Conservation (phyloP, 1,139 yeast genomes). For the Pichia terricola region DNA sequence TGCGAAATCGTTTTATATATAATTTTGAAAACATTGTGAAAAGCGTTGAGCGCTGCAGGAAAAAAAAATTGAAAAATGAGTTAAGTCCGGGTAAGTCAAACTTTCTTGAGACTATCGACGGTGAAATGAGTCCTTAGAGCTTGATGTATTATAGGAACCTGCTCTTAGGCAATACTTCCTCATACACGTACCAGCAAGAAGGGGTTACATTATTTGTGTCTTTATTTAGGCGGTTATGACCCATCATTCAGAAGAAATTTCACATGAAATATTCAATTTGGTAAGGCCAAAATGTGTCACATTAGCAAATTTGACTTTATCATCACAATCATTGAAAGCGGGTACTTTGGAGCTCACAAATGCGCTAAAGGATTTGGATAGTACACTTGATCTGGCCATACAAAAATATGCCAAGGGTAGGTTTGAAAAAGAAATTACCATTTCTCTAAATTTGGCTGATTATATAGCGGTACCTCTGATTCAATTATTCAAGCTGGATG, state of each 20-base stretch:
- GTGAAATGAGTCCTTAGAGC: neutral
- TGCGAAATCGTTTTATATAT: too few relatives aligned
- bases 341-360: constrained; percentile 21
- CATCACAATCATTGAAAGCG: constrained; percentile 28
- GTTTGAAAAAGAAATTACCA: neutral
- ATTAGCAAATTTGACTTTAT: constrained; percentile 33
- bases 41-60: too few relatives aligned
- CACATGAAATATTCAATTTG: constrained; percentile 13
- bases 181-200: neutral
- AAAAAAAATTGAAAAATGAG: too few relatives aligned
- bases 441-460: constrained; percentile 42
- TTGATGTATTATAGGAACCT: neutral
- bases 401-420: constrained; percentile 2
- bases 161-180: neutral
- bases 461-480: constrained; percentile 55
- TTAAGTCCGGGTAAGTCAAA: too few relatives aligned
- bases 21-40: too few relatives aligned
- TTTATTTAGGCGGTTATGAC: neutral
- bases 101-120: neutral
- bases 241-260: neutral
- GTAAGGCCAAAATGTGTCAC: constrained; percentile 32
- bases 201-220: neutral
- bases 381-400: constrained; percentile 11
- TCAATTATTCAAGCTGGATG: constrained; percentile 35
- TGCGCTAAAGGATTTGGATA: constrained; percentile 27